phyloP scores from a whole-genome alignment of 768 basidiomycete genomes.

The Suillus subaureus region DNA sequence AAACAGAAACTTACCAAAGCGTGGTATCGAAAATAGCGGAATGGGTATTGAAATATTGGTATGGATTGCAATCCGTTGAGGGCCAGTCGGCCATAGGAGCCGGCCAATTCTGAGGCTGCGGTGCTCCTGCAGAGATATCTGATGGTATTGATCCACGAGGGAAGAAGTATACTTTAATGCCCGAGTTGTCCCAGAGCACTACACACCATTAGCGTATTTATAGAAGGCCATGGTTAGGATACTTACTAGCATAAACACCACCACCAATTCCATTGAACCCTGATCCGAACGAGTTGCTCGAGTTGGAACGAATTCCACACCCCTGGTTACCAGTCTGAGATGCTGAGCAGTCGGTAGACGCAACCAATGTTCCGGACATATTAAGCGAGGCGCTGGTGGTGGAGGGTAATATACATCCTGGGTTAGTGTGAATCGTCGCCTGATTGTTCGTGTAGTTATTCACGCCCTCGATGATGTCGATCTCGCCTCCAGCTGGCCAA shows the following conservation, averaged over 20 bases:
- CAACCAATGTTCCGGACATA: conserved; percentile 67
- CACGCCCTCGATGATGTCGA: conserved; percentile 85
- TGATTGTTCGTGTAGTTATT: conserved; percentile 81
- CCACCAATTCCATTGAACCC: conserved; percentile 84
- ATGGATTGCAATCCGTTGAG: conserved; percentile 71
- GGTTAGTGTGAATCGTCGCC: conserved; percentile 76
- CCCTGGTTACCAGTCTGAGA: conserved; percentile 73
- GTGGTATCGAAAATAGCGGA: conserved; percentile 85
- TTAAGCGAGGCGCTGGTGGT: conserved; percentile 47
- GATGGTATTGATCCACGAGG: conserved; percentile 68
- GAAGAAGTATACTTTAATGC: conserved; percentile 85
- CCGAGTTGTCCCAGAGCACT: conserved; percentile 79
- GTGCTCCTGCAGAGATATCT: conserved; percentile 75
- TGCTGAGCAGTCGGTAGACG: conserved; percentile 73
- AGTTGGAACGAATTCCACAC: conserved; percentile 72
- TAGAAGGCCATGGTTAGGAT: conserved; percentile 8
- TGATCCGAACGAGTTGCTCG: conserved; percentile 73
- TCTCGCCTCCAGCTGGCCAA: conserved; percentile 62
- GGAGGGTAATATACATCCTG: conserved; percentile 67
- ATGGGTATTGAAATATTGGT: conserved; percentile 77
- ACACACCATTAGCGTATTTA: conserved; percentile 17
- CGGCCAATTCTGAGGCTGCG: conserved; percentile 79
- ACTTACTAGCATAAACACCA: conserved; percentile 89
- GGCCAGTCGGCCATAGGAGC: conserved; percentile 80
- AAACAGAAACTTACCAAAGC: conserved; percentile 55